Evolutionary conservation across 2,329 filamentous ascomycete genomes (phyloP).

Genomic region (Exophiala sideris): DNA sequence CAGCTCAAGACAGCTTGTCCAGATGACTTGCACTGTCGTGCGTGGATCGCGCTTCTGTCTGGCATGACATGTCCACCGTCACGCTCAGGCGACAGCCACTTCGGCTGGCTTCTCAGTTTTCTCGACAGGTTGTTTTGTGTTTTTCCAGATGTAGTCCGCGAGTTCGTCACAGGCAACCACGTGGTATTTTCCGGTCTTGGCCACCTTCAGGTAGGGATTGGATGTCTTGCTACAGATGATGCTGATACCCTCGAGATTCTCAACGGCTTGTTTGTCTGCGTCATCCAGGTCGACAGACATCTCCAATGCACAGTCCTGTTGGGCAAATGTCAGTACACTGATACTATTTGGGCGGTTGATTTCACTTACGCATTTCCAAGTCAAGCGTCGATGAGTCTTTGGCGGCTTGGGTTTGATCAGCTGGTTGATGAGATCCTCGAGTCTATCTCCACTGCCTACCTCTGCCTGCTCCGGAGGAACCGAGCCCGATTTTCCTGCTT

Average conservation of each 20-base stretch:
- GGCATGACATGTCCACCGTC: neutral
- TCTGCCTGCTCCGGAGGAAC: conserved; percentile 9
- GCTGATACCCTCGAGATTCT: conserved; percentile 27
- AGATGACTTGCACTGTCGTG: neutral
- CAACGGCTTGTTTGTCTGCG: conserved; percentile 24
- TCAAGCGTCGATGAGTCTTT: conserved; percentile 26
- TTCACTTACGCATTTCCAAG: conserved; percentile 29
- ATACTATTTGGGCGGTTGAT: neutral
- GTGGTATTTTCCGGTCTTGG: conserved; percentile 27
- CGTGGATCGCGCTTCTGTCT: too few species aligned
- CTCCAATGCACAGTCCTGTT: conserved; percentile 27
- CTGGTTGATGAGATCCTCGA: conserved; percentile 29
- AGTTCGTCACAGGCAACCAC: conserved; percentile 28
- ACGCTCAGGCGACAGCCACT: conserved; percentile 8
- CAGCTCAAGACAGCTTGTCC: neutral
- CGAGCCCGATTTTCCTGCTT: conserved; percentile 8
- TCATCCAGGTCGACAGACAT: conserved; percentile 29
- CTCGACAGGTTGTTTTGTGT: conserved; percentile 25
- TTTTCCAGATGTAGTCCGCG: conserved; percentile 22
- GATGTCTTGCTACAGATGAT: conserved; percentile 29
- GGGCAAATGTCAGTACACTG: conserved; percentile 1
- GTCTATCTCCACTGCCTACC: conserved; percentile 23
- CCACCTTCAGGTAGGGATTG: conserved; percentile 27
- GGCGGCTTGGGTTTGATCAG: conserved; percentile 28
- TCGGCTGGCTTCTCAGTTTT: conserved; percentile 15